Percentiles rank a stretch among this genome's conserved stretches.
Conservation (phyloP, 306 rosid genomes). For the Acacia confusa region DNA sequence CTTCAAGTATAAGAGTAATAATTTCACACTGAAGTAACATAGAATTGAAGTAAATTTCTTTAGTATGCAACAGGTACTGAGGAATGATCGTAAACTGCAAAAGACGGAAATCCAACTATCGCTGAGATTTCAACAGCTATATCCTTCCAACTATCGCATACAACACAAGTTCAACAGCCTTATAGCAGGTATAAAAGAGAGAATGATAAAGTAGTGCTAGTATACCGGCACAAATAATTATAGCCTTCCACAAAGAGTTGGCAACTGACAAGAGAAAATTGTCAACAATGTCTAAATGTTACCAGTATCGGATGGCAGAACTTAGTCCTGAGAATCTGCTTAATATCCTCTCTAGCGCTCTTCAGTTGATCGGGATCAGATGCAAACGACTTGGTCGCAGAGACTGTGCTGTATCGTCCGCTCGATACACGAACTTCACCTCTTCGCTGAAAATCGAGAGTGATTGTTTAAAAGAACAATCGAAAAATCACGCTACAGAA, state of each 20-base stretch:
- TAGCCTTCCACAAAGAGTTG: neutral
- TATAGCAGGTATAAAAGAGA: neutral
- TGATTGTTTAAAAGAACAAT: neutral
- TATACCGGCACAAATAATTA: neutral
- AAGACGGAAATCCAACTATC: neutral
- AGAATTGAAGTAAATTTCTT: slow-evolving; percentile 3
- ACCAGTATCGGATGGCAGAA: slow-evolving; percentile 93
- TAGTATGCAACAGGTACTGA: slow-evolving; percentile 6
- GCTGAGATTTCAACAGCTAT: neutral
- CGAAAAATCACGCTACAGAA: neutral
- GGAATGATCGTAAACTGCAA: neutral
- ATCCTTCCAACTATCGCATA: neutral
- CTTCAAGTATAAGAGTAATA: neutral
- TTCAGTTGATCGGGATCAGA: slow-evolving; percentile 84
- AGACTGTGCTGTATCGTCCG: slow-evolving; percentile 49
- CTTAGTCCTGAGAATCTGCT: slow-evolving; percentile 66
- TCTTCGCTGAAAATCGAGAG: slow-evolving; percentile 45
- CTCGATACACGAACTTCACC: slow-evolving; percentile 42
- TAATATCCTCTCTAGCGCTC: slow-evolving; percentile 80
- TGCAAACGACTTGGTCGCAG: slow-evolving; percentile 58
- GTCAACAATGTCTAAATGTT: slow-evolving; percentile 3
- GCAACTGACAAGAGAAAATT: neutral
- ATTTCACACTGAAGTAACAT: slow-evolving; percentile 6
- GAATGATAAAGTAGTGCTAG: neutral
- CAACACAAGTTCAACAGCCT: slow-evolving; percentile 1